Percentiles rank a stretch among this genome's conserved stretches.
Conservation (phyloP, 257 asterid genomes). For the Marsdenia floribunda region DNA sequence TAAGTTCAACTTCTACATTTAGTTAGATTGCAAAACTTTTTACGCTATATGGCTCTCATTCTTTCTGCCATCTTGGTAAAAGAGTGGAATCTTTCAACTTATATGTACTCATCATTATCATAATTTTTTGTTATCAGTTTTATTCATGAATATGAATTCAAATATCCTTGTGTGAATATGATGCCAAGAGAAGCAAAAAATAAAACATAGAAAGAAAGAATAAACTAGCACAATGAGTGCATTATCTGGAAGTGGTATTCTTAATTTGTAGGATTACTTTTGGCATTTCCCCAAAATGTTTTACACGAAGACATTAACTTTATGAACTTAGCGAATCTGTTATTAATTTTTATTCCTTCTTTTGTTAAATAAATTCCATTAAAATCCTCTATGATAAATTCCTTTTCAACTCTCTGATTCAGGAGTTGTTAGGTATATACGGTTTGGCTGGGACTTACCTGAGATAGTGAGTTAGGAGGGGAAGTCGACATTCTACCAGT, state of each 20-base stretch:
- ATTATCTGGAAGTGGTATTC: neutral
- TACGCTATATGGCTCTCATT: neutral
- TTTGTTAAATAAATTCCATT: neutral
- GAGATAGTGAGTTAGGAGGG: neutral
- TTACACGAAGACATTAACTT: neutral
- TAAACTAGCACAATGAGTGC: neutral
- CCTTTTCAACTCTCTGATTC: constrained; percentile 1
- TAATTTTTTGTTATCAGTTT: neutral
- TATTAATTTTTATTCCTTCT: neutral
- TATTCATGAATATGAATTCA: neutral
- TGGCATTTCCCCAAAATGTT: neutral
- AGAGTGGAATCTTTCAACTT: neutral
- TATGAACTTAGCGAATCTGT: neutral
- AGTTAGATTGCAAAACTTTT: neutral
- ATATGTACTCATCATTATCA: neutral
- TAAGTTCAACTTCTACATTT: neutral
- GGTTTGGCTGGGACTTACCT: neutral
- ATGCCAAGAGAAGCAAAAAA: neutral
- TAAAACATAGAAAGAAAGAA: neutral
- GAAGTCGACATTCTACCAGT: neutral
- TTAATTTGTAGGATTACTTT: neutral
- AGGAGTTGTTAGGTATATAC: neutral
- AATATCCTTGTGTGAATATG: neutral
- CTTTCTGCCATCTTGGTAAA: neutral
- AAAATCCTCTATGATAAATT: neutral